Conservation (phyloP, 768 basidiomycete genomes). For the Tephrocybe sp. region DNA sequence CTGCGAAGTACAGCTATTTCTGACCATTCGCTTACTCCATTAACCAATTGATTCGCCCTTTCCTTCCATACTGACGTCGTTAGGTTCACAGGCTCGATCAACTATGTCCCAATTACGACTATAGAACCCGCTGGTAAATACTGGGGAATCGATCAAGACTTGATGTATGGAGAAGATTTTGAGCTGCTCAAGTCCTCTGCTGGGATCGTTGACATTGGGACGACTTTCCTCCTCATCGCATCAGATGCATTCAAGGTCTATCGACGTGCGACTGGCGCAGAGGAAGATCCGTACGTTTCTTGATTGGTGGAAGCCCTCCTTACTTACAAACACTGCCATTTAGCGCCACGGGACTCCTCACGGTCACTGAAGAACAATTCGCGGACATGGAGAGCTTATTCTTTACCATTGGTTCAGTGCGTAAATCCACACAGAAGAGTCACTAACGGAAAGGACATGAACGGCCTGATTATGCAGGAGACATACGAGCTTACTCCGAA, state of each 20-base stretch:
- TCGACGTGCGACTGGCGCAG: constrained; percentile 50
- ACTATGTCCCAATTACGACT: constrained; percentile 36
- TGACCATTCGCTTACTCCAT: no score
- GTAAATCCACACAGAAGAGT: no score
- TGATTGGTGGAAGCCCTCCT: neutral
- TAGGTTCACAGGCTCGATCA: constrained; percentile 26
- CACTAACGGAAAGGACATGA: no score
- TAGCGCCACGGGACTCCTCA: constrained; percentile 55
- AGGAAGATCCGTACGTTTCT: constrained; percentile 41
- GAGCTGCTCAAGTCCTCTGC: constrained; percentile 47
- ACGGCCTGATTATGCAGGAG: constrained; percentile 26
- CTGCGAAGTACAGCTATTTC: constrained; percentile 41
- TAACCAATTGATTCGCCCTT: neutral
- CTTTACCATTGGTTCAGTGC: constrained; percentile 48
- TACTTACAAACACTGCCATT: neutral
- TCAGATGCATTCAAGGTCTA: constrained; percentile 59
- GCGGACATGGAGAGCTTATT: constrained; percentile 45
- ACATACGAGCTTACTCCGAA: constrained; percentile 58
- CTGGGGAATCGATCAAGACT: constrained; percentile 54
- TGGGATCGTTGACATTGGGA: constrained; percentile 13
- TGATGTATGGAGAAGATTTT: constrained; percentile 36
- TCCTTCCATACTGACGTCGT: neutral
- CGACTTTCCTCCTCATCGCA: constrained; percentile 40
- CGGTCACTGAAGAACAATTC: constrained; percentile 48
- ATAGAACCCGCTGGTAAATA: constrained; percentile 41